Evolutionary conservation across 2,329 filamentous ascomycete genomes (phyloP).

Genomic region (Penicillium olsonii): DNA sequence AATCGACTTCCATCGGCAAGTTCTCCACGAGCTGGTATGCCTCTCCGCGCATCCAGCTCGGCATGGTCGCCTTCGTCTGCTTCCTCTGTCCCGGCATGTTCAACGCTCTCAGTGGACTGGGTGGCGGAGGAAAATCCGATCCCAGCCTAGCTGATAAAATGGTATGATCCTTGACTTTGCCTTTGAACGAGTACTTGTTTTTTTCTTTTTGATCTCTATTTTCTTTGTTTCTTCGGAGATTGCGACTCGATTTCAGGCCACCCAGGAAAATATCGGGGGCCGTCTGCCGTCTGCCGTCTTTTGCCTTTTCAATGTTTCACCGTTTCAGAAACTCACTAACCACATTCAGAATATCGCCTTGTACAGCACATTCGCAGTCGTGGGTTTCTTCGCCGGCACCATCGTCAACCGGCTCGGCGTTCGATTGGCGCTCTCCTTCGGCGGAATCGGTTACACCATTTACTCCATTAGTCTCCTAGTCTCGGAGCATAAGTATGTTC

Average conservation of each 20-base stretch:
- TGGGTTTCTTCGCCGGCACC: slow-evolving; percentile 61
- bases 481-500: slow-evolving; percentile 48
- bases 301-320: too few relatives aligned
- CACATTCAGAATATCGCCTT: slow-evolving; percentile 58
- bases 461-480: slow-evolving; percentile 42
- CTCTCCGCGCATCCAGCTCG: slow-evolving; percentile 67
- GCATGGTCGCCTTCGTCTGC: slow-evolving; percentile 66
- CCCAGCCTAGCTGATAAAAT: slow-evolving; percentile 56
- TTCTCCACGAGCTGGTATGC: slow-evolving; percentile 64
- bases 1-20: slow-evolving; percentile 52
- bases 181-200: neutral
- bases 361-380: slow-evolving; percentile 68
- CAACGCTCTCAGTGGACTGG: slow-evolving; percentile 62
- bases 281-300: neutral
- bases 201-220: neutral
- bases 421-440: slow-evolving; percentile 42
- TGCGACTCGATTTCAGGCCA: too few relatives aligned
- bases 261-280: neutral
- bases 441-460: slow-evolving; percentile 47
- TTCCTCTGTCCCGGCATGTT: slow-evolving; percentile 70
- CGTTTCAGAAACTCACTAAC: too few relatives aligned
- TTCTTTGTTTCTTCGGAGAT: neutral
- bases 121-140: slow-evolving; percentile 59
- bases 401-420: slow-evolving; percentile 45
- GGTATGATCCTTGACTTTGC: slow-evolving; percentile 19